Percentiles rank a stretch among this genome's conserved stretches.
phyloP scores from a whole-genome alignment of 2,329 filamentous ascomycete species.

The Colletotrichum trifolii region DNA sequence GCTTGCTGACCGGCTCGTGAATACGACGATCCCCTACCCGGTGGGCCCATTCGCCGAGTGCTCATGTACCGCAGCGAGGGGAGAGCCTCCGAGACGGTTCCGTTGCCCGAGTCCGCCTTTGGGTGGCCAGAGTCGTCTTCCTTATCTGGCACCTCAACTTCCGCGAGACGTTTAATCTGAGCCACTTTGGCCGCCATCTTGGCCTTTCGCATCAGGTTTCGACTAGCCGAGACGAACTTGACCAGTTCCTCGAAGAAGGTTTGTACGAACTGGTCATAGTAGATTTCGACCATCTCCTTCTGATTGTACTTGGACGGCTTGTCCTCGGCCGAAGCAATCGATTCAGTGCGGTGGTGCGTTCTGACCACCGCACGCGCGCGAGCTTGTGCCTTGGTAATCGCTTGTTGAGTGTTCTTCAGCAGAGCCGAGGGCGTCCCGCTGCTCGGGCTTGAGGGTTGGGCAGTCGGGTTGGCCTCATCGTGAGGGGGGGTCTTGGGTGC shows the following conservation, averaged over 20 bases:
- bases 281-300: slow-evolving; percentile 84
- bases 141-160: slow-evolving; percentile 66
- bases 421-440: slow-evolving; percentile 49
- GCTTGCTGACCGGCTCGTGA: slow-evolving; percentile 33
- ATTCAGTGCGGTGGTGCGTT: slow-evolving; percentile 63
- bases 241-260: slow-evolving; percentile 85
- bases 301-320: slow-evolving; percentile 70
- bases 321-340: slow-evolving; percentile 62
- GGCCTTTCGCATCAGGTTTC: slow-evolving; percentile 87
- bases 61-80: slow-evolving; percentile 55
- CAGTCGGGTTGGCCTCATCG: slow-evolving; percentile 8
- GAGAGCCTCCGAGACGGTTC: slow-evolving; percentile 42
- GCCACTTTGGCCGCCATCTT: slow-evolving; percentile 84
- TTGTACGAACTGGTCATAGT: slow-evolving; percentile 90
- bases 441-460: slow-evolving; percentile 44
- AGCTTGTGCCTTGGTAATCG: slow-evolving; percentile 57
- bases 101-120: slow-evolving; percentile 29
- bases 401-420: slow-evolving; percentile 55
- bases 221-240: slow-evolving; percentile 80
- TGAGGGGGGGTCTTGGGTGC: slow-evolving; percentile 16
- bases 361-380: slow-evolving; percentile 60
- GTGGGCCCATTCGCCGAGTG: slow-evolving; percentile 45
- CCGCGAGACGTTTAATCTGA: slow-evolving; percentile 69
- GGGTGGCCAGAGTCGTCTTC: slow-evolving; percentile 52
- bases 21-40: slow-evolving; percentile 36